Evolutionary conservation across 1,284 basidiomycete species (phyloP), one percentile per base, ranked within the genome.

Genomic region (Cryptococcus maquisensis): DNA sequence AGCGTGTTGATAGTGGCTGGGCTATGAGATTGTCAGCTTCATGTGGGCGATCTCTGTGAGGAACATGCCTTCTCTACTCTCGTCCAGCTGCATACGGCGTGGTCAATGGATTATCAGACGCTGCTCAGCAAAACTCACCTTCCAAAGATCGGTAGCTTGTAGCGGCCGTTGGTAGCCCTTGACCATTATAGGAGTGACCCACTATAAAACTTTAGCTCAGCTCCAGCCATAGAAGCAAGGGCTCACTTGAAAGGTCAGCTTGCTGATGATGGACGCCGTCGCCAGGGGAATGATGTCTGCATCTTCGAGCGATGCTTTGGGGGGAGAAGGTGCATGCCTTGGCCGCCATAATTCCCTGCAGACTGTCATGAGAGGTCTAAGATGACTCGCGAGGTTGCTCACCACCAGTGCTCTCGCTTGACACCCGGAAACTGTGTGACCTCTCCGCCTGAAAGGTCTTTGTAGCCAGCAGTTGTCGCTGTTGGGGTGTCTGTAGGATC

Each of bases 1-100:
- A 81, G 79, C 90, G 90, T 94, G 70, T 94, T 90, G 79, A 83
- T 86, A 79, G 82, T 84, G 32, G 84, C 84, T 60, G 95, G 82
- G 53, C 85, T 86, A 67, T 94, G 90, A 63, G 87, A 88, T 68
- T 95, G 81, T 0, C 91, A 85, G 75, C 80, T 78, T 0, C 82
- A 77, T 20, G 96, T 81, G 63, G 86, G 91, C 80, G 51, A 78
- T 79, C 63, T 80, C 82, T 67, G 79, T 83, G 1, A 88, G 88
- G 26, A 80, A 79, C 28, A 79, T 81, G 1, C 61, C 66, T 12
- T 70, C 57, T 37, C 61, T 72, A 32, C 65, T 68, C 28, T 64
- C 51, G 47, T 74, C 72, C 18, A 67, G 49, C 54, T 68, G 57
- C 42, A 62, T 58, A 24, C 71, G 62, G 49, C 70, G 53, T 1